These are phyloP conservation scores for Euphorbia peplus DNA, from an alignment of 345 rosid species.

Conservation along the genomic window DNA sequence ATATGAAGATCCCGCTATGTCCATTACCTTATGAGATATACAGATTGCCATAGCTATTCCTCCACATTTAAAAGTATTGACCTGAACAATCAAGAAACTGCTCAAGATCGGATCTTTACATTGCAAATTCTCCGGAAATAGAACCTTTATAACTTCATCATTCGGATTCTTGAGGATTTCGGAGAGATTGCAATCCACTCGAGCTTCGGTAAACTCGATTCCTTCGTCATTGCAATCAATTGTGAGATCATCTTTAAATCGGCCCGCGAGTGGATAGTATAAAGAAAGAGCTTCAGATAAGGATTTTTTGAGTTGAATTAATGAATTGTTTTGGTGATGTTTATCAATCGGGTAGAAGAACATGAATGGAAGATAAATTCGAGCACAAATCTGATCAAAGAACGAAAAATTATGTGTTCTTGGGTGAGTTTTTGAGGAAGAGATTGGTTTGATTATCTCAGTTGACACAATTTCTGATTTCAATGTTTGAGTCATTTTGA, in stretches of 20 bases:
- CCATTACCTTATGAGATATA: slow-evolving; percentile 6
- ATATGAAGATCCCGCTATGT: background rate
- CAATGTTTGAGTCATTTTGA: background rate
- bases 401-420: background rate
- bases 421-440: background rate
- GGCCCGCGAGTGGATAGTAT: slow-evolving; percentile 3
- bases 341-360: slow-evolving; percentile 1
- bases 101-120: slow-evolving; percentile 5
- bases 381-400: slow-evolving; percentile 8
- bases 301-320: background rate
- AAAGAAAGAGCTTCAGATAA: background rate
- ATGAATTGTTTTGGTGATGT: background rate
- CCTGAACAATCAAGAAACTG: slow-evolving; percentile 6
- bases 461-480: slow-evolving; percentile 2
- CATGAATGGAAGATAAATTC: background rate
- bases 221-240: slow-evolving; percentile 1
- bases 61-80: background rate
- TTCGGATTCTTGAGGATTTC: slow-evolving; percentile 2
- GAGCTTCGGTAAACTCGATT: background rate
- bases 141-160: background rate
- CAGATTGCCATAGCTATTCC: background rate
- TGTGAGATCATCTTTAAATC: background rate
- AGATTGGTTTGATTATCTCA: slow-evolving; percentile 2
- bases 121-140: background rate
- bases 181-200: background rate